phyloP scores from a whole-genome alignment of 495 filamentous ascomycete genomes.

The Annulohypoxylon nitens region DNA sequence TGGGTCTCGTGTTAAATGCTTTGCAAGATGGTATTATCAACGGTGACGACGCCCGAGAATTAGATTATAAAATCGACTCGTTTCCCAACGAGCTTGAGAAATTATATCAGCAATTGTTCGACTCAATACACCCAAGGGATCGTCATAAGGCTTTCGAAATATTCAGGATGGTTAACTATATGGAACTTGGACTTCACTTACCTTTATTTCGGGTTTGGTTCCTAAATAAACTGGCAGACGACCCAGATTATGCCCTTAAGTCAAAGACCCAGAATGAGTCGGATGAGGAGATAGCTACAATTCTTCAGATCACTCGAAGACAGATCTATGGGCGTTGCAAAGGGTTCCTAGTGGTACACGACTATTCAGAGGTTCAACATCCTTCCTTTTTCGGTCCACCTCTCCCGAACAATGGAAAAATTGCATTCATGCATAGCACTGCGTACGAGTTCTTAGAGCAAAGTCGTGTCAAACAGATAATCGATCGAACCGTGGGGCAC shows the following conservation, averaged over 20 bases:
- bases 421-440: conserved; percentile 34
- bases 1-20: conserved; percentile 30
- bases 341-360: neutral
- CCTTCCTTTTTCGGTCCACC: neutral
- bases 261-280: neutral
- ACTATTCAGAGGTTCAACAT: neutral
- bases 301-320: conserved; percentile 2
- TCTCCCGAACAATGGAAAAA: neutral
- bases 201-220: conserved; percentile 2
- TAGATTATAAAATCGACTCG: conserved; percentile 17
- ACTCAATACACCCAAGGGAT: neutral
- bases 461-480: neutral
- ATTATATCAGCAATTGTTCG: neutral
- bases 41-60: conserved; percentile 29
- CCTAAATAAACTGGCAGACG: neutral
- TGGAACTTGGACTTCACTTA: neutral
- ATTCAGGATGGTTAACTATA: neutral
- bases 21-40: conserved; percentile 36
- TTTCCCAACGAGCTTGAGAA: neutral
- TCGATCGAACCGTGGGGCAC: neutral
- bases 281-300: neutral
- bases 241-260: neutral
- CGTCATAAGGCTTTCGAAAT: conserved; percentile 9
- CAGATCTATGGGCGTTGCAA: conserved; percentile 13
- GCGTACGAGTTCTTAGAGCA: conserved; percentile 23